Conservation (phyloP, 192 early-diverging fungal genomes). For the Coemansia biformis region DNA sequence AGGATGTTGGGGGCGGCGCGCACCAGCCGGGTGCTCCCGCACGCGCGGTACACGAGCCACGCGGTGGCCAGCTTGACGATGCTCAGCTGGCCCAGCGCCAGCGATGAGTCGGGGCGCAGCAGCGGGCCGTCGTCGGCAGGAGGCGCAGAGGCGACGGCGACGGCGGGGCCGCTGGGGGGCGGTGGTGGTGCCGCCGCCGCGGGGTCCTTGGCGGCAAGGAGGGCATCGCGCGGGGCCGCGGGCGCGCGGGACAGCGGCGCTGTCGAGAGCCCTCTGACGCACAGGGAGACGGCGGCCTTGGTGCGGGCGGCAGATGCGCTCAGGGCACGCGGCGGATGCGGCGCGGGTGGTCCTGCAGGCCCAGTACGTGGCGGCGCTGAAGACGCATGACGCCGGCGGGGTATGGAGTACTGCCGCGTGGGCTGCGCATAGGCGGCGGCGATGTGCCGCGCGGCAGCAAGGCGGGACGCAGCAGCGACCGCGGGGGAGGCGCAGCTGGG, state of each 20-base stretch:
- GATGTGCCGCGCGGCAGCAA: conserved; percentile 9
- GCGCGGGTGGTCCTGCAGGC: conserved; percentile 20
- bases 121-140: conserved; percentile 2
- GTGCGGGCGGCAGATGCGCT: not conserved
- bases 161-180: not conserved
- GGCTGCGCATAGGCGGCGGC: conserved; percentile 24
- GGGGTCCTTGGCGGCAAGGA: conserved; percentile 1
- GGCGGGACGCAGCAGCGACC: conserved; percentile 18
- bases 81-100: conserved; percentile 37
- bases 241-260: conserved; percentile 10
- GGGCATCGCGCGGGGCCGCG: conserved; percentile 7
- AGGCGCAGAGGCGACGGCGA: too few species aligned
- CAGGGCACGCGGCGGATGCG: conserved; percentile 19
- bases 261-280: conserved; percentile 16
- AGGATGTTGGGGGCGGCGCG: conserved; percentile 30
- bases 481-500: conserved; percentile 27
- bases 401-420: conserved; percentile 25
- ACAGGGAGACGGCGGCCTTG: conserved; percentile 21
- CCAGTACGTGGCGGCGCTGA: conserved; percentile 17
- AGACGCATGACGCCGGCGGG: conserved; percentile 7
- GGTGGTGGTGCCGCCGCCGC: conserved; percentile 1
- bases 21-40: conserved; percentile 34
- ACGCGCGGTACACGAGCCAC: conserved; percentile 40
- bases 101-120: conserved; percentile 40
- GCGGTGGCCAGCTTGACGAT: conserved; percentile 29